phyloP scores from a whole-genome alignment of 2,329 filamentous ascomycete genomes.

The Fusarium brevicatenulatum region DNA sequence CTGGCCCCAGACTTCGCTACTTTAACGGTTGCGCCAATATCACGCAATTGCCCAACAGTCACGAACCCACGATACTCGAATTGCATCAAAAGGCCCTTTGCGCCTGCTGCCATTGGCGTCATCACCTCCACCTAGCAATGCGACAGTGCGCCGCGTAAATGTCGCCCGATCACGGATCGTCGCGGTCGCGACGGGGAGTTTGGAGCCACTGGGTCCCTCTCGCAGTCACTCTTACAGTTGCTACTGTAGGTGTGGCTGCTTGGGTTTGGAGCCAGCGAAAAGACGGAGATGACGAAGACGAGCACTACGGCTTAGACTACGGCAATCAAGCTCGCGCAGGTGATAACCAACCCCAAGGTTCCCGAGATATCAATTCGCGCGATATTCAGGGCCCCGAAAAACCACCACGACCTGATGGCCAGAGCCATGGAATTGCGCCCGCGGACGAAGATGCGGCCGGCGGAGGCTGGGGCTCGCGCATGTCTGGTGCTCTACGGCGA shows the following conservation, averaged over 20 bases:
- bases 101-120: conserved; percentile 35
- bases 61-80: background rate
- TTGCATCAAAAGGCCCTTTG: conserved; percentile 26
- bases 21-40: conserved; percentile 13
- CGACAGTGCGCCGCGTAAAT: conserved; percentile 56
- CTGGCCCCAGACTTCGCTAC: conserved; percentile 29
- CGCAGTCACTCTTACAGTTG: conserved; percentile 85
- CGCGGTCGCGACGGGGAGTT: conserved; percentile 69
- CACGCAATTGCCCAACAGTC: conserved; percentile 15
- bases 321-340: conserved; percentile 63
- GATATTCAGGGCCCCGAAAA: conserved; percentile 49
- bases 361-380: conserved; percentile 43
- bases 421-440: conserved; percentile 54
- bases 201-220: conserved; percentile 91
- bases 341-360: conserved; percentile 62
- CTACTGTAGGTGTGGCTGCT: conserved; percentile 84
- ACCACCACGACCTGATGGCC: conserved; percentile 53
- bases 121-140: conserved; percentile 47
- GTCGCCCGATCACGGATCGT: conserved; percentile 69
- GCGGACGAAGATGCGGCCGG: conserved; percentile 47
- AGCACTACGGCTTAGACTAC: conserved; percentile 62
- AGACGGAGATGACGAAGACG: conserved; percentile 73
- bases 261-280: conserved; percentile 95
- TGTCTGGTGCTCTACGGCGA: conserved; percentile 82
- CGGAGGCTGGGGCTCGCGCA: conserved; percentile 75